A percentile compares a stretch with the other conserved stretches of the same genome.
phyloP scores from a whole-genome alignment of 2,329 filamentous ascomycete species.

The Penicillium sp. region DNA sequence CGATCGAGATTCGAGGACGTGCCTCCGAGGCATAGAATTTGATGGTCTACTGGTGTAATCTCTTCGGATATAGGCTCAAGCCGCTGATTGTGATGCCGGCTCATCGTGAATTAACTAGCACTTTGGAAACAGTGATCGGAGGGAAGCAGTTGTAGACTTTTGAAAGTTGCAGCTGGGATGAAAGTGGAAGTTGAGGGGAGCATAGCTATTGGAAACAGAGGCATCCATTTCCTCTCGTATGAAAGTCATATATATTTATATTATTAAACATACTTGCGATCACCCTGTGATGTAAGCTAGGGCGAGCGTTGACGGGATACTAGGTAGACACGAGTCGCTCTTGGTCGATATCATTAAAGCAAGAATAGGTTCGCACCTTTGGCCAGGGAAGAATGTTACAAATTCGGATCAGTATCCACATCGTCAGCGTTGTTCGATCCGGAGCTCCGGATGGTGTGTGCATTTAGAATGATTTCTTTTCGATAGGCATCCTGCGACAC shows the following conservation, averaged over 20 bases:
- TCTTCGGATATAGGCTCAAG: constrained; percentile 18
- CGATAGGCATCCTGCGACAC: no score
- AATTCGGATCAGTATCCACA: no score
- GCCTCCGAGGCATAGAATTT: constrained; percentile 10
- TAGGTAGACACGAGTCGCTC: no score
- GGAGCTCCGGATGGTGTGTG: no score
- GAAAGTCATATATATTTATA: background rate
- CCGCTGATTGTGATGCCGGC: background rate
- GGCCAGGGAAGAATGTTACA: no score
- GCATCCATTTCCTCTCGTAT: background rate
- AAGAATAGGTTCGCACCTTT: no score
- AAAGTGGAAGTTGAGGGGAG: background rate
- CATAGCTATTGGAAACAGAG: background rate
- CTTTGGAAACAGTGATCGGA: background rate
- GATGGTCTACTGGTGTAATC: constrained; percentile 11
- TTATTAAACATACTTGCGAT: no score
- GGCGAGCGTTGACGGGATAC: no score
- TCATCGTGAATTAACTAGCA: background rate
- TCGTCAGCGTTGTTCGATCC: no score
- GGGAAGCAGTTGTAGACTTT: background rate
- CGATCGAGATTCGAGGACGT: constrained; percentile 16
- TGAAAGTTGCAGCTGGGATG: background rate
- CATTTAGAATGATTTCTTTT: no score
- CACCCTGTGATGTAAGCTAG: no score
- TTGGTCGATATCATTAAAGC: no score